Evolutionary conservation across 352 stramenopile genomes (phyloP).

Genomic region (Phytophthora vignae): DNA sequence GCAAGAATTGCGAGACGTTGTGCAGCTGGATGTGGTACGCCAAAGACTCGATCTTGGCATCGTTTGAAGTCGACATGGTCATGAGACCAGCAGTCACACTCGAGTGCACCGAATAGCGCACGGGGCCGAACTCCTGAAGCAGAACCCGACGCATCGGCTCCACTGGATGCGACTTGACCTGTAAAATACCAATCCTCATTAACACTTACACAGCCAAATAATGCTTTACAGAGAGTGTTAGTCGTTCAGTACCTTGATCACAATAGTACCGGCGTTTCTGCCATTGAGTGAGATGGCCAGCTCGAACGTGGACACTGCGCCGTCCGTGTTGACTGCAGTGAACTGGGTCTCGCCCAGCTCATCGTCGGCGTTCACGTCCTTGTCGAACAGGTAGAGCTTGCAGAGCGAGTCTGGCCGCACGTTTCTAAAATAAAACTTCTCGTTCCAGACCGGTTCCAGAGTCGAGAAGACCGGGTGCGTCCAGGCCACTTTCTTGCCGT

Average conservation of each 20-base stretch:
- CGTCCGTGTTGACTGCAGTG: conserved; percentile 35
- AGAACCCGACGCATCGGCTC: background rate
- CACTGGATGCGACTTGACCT: conserved; percentile 39
- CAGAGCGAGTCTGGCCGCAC: conserved; percentile 36
- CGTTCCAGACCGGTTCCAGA: conserved; percentile 46
- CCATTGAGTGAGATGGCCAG: conserved; percentile 31
- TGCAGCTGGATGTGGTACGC: conserved; percentile 50
- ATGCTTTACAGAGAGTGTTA: background rate
- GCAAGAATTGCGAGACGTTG: conserved; percentile 43
- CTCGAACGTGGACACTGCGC: conserved; percentile 31
- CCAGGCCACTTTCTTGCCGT: conserved; percentile 45
- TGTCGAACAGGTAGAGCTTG: conserved; percentile 44
- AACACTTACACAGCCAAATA: too few species aligned
- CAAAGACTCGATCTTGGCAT: conserved; percentile 40
- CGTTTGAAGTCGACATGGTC: conserved; percentile 41
- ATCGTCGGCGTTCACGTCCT: conserved; percentile 49
- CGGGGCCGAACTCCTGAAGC: conserved; percentile 40
- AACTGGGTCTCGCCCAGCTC: conserved; percentile 44
- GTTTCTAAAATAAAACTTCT: conserved; percentile 48
- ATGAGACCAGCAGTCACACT: conserved; percentile 46
- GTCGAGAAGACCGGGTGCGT: conserved; percentile 47
- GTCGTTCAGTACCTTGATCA: conserved; percentile 25
- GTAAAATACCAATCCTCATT: too few species aligned
- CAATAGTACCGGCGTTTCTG: conserved; percentile 35
- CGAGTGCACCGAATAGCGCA: conserved; percentile 50